Conservation (phyloP, 2,329 filamentous ascomycete species). For the Neofusicoccum kwambonambiense region DNA sequence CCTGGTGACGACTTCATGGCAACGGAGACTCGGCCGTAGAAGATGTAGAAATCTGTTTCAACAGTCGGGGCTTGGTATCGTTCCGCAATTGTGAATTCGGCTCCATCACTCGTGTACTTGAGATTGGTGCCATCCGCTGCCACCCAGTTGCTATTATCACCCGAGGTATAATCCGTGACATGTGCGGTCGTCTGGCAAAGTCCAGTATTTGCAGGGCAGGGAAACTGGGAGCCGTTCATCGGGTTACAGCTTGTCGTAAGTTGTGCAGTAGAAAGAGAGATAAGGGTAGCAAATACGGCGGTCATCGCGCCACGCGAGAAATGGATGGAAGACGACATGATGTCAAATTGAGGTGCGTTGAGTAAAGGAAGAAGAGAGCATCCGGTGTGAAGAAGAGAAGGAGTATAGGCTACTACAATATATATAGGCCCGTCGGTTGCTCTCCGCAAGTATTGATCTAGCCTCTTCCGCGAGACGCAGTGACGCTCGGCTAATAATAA, state of each 20-base stretch:
- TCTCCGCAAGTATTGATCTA: no score
- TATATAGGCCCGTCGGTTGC: no score
- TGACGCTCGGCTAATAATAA: not conserved
- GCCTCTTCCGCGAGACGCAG: not conserved
- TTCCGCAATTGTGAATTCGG: constrained; percentile 66
- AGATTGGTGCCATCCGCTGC: constrained; percentile 62
- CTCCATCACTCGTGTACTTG: constrained; percentile 59
- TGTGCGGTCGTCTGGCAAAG: constrained; percentile 47
- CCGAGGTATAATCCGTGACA: constrained; percentile 47
- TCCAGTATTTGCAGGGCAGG: constrained; percentile 41
- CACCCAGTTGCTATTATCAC: constrained; percentile 56
- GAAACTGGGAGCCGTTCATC: constrained; percentile 30
- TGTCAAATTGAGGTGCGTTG: not conserved
- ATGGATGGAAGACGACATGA: not conserved
- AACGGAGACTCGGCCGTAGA: constrained; percentile 21
- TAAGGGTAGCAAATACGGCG: not conserved
- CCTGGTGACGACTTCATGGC: constrained; percentile 20
- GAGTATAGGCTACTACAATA: not conserved
- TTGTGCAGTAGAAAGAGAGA: no score
- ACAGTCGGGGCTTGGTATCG: constrained; percentile 63
- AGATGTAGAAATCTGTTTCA: constrained; percentile 22
- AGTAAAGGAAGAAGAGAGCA: not conserved
- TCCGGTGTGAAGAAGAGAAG: not conserved
- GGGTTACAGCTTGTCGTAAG: constrained; percentile 39
- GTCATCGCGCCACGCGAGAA: not conserved